Evolutionary conservation across 2,329 filamentous ascomycete species (phyloP).

Genomic region (Alternaria gansuensis): DNA sequence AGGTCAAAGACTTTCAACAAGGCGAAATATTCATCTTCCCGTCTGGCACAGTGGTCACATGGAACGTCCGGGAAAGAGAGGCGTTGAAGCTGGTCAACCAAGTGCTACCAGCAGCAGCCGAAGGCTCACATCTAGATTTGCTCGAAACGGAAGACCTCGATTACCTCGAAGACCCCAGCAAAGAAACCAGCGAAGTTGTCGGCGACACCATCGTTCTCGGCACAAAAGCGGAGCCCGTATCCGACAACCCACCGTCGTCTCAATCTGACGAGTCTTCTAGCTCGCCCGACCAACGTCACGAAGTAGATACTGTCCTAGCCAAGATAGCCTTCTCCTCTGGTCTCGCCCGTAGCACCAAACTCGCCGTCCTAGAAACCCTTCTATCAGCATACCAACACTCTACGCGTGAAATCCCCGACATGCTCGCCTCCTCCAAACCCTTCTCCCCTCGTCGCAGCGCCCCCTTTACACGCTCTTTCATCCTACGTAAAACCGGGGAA

Average conservation of each 20-base stretch:
- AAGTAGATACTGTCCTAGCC: constrained; percentile 74
- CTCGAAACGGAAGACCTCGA: constrained; percentile 91
- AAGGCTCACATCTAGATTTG: constrained; percentile 73
- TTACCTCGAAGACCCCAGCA: constrained; percentile 76
- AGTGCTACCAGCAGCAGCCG: constrained; percentile 77
- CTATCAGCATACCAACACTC: constrained; percentile 86
- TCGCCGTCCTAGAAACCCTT: constrained; percentile 87
- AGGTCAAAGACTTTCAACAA: constrained; percentile 59
- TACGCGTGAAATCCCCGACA: constrained; percentile 80
- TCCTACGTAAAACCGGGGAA: constrained; percentile 92
- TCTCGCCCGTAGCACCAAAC: constrained; percentile 88
- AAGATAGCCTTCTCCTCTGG: constrained; percentile 98
- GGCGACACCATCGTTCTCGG: constrained; percentile 91
- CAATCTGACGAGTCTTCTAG: constrained; percentile 56
- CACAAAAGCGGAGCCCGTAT: constrained; percentile 63
- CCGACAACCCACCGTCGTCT: constrained; percentile 10
- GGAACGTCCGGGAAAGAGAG: constrained; percentile 82
- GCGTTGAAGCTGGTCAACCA: constrained; percentile 65
- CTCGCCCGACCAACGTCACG: constrained; percentile 44
- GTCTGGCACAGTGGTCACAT: constrained; percentile 90
- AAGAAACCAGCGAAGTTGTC: constrained; percentile 78
- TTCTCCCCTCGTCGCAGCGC: constrained; percentile 36
- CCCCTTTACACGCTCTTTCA: constrained; percentile 74
- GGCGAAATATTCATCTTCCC: constrained; percentile 97
- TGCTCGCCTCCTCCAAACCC: constrained; percentile 73